A percentile compares a stretch with the other conserved stretches of the same genome.
phyloP scores from a whole-genome alignment of 208 protist species.

The Trypanosoma mega region DNA sequence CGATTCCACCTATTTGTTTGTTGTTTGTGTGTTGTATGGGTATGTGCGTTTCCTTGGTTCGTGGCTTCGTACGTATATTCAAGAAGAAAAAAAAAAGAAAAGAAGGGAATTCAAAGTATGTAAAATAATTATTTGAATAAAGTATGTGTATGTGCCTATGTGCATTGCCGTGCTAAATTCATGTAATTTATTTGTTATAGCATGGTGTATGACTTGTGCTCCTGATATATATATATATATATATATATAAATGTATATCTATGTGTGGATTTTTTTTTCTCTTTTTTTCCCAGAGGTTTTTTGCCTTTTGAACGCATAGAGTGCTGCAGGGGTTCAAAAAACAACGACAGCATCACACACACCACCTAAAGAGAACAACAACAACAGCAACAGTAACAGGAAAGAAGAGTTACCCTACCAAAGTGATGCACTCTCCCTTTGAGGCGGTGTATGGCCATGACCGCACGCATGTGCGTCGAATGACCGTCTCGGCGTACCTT shows the following conservation, averaged over 20 bases:
- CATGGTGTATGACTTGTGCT: too few relatives aligned
- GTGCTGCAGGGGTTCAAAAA: not conserved
- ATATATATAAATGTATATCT: not conserved
- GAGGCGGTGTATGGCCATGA: constrained; percentile 75
- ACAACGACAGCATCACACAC: not conserved
- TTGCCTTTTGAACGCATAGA: not conserved
- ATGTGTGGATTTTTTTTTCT: not conserved
- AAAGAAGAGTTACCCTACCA: not conserved
- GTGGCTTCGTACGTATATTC: not conserved
- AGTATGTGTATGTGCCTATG: too few relatives aligned
- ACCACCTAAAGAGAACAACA: not conserved
- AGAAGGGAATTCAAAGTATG: not conserved
- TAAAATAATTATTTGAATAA: too few relatives aligned
- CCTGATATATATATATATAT: too few relatives aligned
- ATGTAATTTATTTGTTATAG: too few relatives aligned
- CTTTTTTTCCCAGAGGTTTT: not conserved
- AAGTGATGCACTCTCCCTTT: constrained; percentile 54
- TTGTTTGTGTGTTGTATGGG: too few relatives aligned
- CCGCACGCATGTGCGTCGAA: constrained; percentile 61
- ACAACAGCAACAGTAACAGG: not conserved
- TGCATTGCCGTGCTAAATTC: too few relatives aligned
- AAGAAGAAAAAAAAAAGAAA: constrained; percentile 1
- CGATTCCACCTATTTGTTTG: too few relatives aligned
- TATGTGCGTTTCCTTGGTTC: not conserved
- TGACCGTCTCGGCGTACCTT: constrained; percentile 65